Evolutionary conservation across 2,329 filamentous ascomycete genomes (phyloP), one percentile per base, ranked within the genome.

Genomic region (Alternaria dauci): DNA sequence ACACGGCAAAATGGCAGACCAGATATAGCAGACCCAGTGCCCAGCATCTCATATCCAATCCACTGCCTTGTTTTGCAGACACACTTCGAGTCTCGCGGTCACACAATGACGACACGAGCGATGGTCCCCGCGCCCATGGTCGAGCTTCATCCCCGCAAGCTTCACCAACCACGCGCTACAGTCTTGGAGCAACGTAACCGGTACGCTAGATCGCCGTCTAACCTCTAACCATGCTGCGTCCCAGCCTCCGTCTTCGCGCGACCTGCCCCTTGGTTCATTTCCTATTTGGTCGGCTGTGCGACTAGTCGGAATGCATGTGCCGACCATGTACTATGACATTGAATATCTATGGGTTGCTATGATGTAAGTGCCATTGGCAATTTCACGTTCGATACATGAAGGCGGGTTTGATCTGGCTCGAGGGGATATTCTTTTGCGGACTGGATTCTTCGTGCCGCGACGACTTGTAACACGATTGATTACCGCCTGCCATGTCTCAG

Each of bases 261-360:
- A 34, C 26, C 38, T 48, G 28, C 41, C 34, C 39, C 39, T 41
- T 58, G 56, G 26, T 48, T 38, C 43, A 42, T 26, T 39, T 34
- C 16, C 20, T 4, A 5, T 42, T 32, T 42, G 16, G 12, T 55
- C 26, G n/a, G 26, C 38, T 23, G 47, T 38, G 42, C 36, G 42
- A 48, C 56, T 59, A 59, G 36, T 50, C 56, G 51, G 43, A 48
- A 55, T 20, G 39, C 7, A 12, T 20, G 51, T 59, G 56, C 36
- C 56, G 56, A 14, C n/a, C 23, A 55, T 50, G 52, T 41, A 59
- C 43, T 42, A 50, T 55, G 56, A 50, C 30, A 59, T 26, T 42
- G 36, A 32, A 8, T 25, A 16, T 55, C 36, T 30, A 32, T 43
- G 43, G 56, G n/a, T 41, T 41, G 14, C 43, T 32, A 59, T 55